Percentiles rank a stretch among this genome's conserved stretches.
Evolutionary conservation across 2,329 filamentous ascomycete species (phyloP).

Genomic region (Phyllosticta citribraziliensis): DNA sequence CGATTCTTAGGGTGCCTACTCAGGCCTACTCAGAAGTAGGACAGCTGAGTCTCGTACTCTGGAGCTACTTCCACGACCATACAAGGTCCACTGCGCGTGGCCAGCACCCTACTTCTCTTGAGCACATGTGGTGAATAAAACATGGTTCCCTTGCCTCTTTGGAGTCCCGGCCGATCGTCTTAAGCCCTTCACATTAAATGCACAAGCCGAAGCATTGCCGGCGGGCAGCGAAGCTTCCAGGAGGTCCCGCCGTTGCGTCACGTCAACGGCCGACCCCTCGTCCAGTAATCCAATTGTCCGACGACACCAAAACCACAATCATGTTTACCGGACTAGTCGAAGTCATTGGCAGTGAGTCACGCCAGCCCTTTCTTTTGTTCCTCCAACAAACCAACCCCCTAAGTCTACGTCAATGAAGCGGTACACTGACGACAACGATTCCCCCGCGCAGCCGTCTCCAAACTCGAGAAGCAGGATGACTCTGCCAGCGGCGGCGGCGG

Average conservation of each 20-base stretch:
- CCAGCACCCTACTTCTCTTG: background rate
- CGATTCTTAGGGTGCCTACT: too few relatives aligned
- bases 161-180: background rate
- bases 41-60: too few relatives aligned
- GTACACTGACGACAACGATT: constrained; percentile 17
- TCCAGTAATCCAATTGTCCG: background rate
- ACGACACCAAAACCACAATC: constrained; percentile 15
- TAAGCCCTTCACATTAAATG: background rate
- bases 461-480: constrained; percentile 69
- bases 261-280: background rate
- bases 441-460: constrained; percentile 59
- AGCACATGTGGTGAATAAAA: background rate
- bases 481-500: constrained; percentile 63
- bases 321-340: constrained; percentile 78
- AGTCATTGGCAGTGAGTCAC: constrained; percentile 66
- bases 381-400: background rate
- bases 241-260: background rate
- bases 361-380: background rate
- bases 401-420: background rate
- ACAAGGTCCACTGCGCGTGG: background rate
- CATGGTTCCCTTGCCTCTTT: background rate
- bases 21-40: too few relatives aligned
- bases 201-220: background rate
- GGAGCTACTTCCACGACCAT: background rate
- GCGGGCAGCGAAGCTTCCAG: background rate